Percentiles rank a stretch among this genome's conserved stretches.
phyloP scores from a whole-genome alignment of 768 basidiomycete species.

The Aureoboletus auriporus region DNA sequence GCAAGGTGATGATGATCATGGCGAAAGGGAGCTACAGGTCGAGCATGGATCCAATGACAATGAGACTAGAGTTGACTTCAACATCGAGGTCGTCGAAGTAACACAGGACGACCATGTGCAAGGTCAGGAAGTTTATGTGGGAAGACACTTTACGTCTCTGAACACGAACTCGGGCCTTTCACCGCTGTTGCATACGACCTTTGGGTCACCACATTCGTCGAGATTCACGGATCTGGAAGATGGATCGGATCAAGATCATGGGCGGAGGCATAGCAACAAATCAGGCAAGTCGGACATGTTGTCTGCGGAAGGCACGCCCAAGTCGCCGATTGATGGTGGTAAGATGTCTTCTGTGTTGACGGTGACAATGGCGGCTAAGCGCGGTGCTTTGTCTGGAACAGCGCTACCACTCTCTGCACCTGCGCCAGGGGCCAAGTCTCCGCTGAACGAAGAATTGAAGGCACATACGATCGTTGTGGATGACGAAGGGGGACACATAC shows the following conservation, averaged over 20 bases:
- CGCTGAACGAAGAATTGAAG: slow-evolving; percentile 1
- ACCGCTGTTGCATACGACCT: slow-evolving; percentile 39
- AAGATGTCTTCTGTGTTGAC: slow-evolving; percentile 16
- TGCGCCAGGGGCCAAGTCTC: not conserved
- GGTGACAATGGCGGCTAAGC: slow-evolving; percentile 13
- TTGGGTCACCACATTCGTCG: slow-evolving; percentile 37
- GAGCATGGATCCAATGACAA: slow-evolving; percentile 19
- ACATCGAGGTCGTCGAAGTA: slow-evolving; percentile 14
- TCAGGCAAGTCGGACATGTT: slow-evolving; percentile 13
- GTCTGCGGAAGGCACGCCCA: slow-evolving; percentile 11
- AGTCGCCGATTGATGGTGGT: slow-evolving; percentile 11
- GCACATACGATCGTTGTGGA: slow-evolving; percentile 15
- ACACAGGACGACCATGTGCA: slow-evolving; percentile 8
- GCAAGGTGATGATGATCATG: slow-evolving; percentile 19
- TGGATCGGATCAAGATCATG: slow-evolving; percentile 21
- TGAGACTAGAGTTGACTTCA: not conserved
- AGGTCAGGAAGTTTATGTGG: slow-evolving; percentile 8
- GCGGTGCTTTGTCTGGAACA: not conserved
- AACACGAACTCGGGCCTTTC: slow-evolving; percentile 20
- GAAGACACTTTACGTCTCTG: not conserved
- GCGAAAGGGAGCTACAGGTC: slow-evolving; percentile 14
- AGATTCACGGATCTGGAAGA: slow-evolving; percentile 28
- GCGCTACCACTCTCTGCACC: not conserved
- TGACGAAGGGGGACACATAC: slow-evolving; percentile 8
- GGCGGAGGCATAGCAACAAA: slow-evolving; percentile 14